Conservation (phyloP, 2,329 filamentous ascomycete genomes). For the Seiridium cupressi region DNA sequence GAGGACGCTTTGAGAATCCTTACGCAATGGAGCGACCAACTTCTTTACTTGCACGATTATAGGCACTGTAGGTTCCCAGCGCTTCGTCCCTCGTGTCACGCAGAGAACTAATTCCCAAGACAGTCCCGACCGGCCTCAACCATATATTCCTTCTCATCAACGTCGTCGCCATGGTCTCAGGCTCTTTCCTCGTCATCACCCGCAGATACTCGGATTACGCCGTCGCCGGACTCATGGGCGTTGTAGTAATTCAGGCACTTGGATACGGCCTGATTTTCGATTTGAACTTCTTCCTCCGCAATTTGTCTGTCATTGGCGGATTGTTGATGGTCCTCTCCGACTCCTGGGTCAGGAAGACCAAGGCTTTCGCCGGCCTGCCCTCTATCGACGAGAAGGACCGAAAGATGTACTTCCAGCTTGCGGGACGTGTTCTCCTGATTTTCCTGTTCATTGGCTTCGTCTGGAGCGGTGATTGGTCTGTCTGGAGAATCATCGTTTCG, state of each 20-base stretch:
- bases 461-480: conserved; percentile 88
- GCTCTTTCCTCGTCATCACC: conserved; percentile 83
- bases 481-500: conserved; percentile 84
- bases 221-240: conserved; percentile 82
- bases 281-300: conserved; percentile 99
- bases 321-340: conserved; percentile 97
- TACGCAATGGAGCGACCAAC: conserved; percentile 96
- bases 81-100: conserved; percentile 2
- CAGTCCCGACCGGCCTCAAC: conserved; percentile 85
- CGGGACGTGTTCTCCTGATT: conserved; percentile 90
- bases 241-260: conserved; percentile 89
- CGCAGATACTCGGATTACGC: conserved; percentile 93
- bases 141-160: conserved; percentile 92
- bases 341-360: conserved; percentile 96
- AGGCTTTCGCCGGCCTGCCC: conserved; percentile 91
- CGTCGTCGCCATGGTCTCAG: conserved; percentile 80
- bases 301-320: conserved; percentile 94
- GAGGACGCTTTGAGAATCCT: conserved; percentile 95
- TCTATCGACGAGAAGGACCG: conserved; percentile 97
- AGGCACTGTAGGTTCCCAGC: conserved; percentile 71
- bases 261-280: conserved; percentile 98
- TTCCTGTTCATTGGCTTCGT: conserved; percentile 98
- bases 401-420: conserved; percentile 99
- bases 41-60: conserved; percentile 90
- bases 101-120: conserved; percentile 18